Percentiles rank a stretch among this genome's conserved stretches.
phyloP scores from a whole-genome alignment of 2,329 filamentous ascomycete genomes.

The Pseudopyrenochaeta lycopersici region DNA sequence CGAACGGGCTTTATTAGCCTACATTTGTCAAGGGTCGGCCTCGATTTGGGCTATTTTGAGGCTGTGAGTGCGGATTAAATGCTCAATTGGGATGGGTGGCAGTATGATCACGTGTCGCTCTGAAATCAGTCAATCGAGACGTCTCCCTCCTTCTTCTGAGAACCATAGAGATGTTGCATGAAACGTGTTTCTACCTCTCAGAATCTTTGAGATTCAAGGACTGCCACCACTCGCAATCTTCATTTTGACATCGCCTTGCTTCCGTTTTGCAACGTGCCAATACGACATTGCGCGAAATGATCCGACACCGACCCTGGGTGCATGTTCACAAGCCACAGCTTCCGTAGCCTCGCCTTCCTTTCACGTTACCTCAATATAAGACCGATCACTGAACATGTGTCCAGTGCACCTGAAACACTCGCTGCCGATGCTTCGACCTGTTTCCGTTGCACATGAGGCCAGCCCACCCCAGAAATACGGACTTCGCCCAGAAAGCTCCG shows the following conservation, averaged over 20 bases:
- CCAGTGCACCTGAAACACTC: neutral
- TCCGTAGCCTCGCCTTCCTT: neutral
- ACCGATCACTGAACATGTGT: neutral
- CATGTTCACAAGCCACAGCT: no score
- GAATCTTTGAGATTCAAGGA: no score
- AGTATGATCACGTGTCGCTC: neutral
- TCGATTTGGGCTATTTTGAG: slow-evolving; percentile 21
- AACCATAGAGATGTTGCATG: no score
- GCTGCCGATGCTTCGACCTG: neutral
- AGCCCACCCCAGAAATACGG: neutral
- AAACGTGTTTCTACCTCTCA: no score
- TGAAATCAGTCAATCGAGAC: neutral
- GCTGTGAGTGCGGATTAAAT: neutral
- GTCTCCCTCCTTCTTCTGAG: no score
- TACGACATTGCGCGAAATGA: neutral
- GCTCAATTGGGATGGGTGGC: neutral
- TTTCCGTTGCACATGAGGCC: neutral
- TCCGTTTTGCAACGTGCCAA: neutral
- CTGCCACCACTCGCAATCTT: neutral
- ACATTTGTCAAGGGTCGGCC: neutral
- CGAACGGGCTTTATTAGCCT: slow-evolving; percentile 8
- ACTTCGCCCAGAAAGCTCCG: neutral
- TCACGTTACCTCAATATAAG: neutral
- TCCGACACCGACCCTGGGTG: neutral
- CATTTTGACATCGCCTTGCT: neutral